Base-by-base conservation (phyloP, 2,329 filamentous ascomycete species). In the Calycina herbarum region DNA sequence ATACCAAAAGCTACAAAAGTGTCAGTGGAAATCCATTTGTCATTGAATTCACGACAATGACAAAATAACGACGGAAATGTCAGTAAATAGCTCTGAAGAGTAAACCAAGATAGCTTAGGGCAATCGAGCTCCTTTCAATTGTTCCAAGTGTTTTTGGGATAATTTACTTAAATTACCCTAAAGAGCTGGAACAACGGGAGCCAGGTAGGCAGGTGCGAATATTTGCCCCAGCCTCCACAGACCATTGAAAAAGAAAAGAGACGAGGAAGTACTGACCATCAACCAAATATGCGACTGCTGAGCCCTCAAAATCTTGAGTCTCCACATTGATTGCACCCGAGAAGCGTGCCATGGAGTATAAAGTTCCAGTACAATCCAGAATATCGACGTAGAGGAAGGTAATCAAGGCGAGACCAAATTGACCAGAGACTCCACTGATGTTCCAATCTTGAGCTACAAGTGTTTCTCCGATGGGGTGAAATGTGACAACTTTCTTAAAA, bases 301-400 rank as follows among this genome's bases (percentile, higher is more conserved):
- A 93, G 66, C 92, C 90, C 77, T 94, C 92, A 67, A 96, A 96
- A 75, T 95, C 92, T 74, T 93, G 89, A 0, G 92, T 94, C 61
- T 86, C 83, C 69, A 91, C 89, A 71, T 96, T 90, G 74, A 95
- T 88, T 63, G 90, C 85, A 57, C 90, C 87, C 69, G 88, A 88
- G 77, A 94, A 94, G 35, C 89, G 88, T 24, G 92, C 92, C 92
- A 96, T 95, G 24, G 90, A 90, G 79, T 95, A 95, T 68, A 95
- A 80, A 1, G 92, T 95, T 72, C 91, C 92, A 0, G 92, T 95
- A 71, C 87, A 89, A 77, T 95, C 92, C 58, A 95, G 85, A 68
- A 95, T 94, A 73, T 95, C 92, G 69, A 95, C 92, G 73, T 95
- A 95, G 40, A 95, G 82, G 80, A 96, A 95, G 5, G 92, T 95